These are phyloP conservation scores for Aspergillus sp. DNA, from an alignment of 2,329 filamentous ascomycete species.

Conservation along the genomic window DNA sequence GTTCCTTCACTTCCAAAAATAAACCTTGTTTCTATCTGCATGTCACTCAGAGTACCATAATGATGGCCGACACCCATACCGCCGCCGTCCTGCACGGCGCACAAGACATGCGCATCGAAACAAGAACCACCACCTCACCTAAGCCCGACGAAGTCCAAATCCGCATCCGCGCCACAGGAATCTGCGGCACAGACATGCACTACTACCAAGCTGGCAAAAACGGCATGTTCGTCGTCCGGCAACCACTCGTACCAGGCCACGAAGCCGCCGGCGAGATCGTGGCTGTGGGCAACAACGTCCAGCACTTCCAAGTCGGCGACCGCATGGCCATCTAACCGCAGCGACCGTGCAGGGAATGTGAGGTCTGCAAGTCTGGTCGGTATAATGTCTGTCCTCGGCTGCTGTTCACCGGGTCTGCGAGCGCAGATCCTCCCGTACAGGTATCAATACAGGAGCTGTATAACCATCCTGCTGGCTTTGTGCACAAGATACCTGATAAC, in stretches of 20 bases:
- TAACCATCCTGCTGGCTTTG: neutral
- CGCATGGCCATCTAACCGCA: constrained; percentile 46
- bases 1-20: too few relatives aligned
- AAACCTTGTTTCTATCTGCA: too few relatives aligned
- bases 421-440: neutral
- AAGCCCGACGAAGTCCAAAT: constrained; percentile 46
- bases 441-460: too few relatives aligned
- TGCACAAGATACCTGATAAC: constrained; percentile 39
- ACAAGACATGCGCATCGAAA: neutral
- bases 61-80: too few relatives aligned
- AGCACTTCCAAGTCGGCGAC: constrained; percentile 2
- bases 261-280: constrained; percentile 67
- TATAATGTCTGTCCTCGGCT: constrained; percentile 56
- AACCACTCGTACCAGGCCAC: constrained; percentile 55
- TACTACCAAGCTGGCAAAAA: constrained; percentile 66
- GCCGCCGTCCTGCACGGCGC: neutral
- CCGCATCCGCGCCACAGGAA: constrained; percentile 49
- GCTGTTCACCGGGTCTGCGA: constrained; percentile 44
- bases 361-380: constrained; percentile 43
- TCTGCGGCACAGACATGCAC: constrained; percentile 58
- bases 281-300: constrained; percentile 39
- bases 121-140: neutral
- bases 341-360: constrained; percentile 45
- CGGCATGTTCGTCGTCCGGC: constrained; percentile 1
- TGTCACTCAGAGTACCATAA: too few relatives aligned